Conservation (phyloP, 2,329 filamentous ascomycete species). For the Beauveria sp. region DNA sequence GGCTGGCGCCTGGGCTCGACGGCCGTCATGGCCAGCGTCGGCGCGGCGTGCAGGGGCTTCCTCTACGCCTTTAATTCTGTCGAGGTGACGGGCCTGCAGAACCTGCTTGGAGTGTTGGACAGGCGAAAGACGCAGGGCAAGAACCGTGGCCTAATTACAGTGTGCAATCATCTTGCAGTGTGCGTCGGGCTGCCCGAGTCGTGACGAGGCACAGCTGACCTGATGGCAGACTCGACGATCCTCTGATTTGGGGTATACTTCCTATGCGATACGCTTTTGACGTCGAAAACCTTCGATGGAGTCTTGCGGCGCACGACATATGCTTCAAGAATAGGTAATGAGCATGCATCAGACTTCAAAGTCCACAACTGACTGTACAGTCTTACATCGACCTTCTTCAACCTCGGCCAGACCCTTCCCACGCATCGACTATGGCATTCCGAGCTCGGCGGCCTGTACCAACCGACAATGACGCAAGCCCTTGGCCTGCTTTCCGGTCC, state of each 20-base stretch:
- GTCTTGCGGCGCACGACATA: slow-evolving; percentile 87
- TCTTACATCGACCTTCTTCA: slow-evolving; percentile 70
- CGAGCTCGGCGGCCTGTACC: slow-evolving; percentile 73
- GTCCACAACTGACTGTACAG: slow-evolving; percentile 33
- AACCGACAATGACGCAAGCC: slow-evolving; percentile 79
- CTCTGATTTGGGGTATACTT: slow-evolving; percentile 84
- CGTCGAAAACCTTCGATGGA: slow-evolving; percentile 75
- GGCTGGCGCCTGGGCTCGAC: slow-evolving; percentile 69
- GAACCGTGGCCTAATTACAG: slow-evolving; percentile 74
- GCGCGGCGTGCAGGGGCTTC: slow-evolving; percentile 64
- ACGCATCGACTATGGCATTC: slow-evolving; percentile 79
- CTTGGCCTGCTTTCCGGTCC: slow-evolving; percentile 69
- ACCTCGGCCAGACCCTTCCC: slow-evolving; percentile 79
- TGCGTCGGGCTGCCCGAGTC: slow-evolving; percentile 17
- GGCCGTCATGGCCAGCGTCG: slow-evolving; percentile 65
- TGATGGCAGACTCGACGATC: slow-evolving; percentile 75
- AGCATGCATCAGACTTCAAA: neutral
- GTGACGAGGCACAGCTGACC: slow-evolving; percentile 11
- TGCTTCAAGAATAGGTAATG: slow-evolving; percentile 78
- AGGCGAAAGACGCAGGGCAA: slow-evolving; percentile 57
- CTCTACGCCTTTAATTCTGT: slow-evolving; percentile 66
- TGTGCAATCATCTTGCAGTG: slow-evolving; percentile 37
- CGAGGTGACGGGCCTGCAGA: slow-evolving; percentile 68
- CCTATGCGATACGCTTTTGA: slow-evolving; percentile 67
- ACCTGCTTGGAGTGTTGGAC: slow-evolving; percentile 70